Evolutionary conservation across 306 rosid species (phyloP), one percentile per base, ranked within the genome.

Genomic region (Sicyos baderoa): DNA sequence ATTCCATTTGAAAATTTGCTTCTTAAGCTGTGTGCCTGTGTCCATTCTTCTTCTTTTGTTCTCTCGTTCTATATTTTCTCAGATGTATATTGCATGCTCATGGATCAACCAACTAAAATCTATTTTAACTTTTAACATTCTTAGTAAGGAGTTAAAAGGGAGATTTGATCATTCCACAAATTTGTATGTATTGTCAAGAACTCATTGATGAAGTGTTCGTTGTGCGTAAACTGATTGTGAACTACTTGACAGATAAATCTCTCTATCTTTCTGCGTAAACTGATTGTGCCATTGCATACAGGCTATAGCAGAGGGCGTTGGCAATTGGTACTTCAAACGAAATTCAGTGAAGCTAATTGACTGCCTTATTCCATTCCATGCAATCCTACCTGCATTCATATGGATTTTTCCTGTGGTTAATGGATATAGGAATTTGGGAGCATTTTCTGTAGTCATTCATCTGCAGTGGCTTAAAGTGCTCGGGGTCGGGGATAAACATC

Each of bases 251-350:
- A 21, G 17, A 47, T 22, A 45, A 21, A 47, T 32, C 17, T 53
- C 45, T 40, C 54, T 55, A 35, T 22, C 42, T 11, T 72, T 54
- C 72, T 59, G 32, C 42, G 32, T 52, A 7, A 69, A 70, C 52
- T 70, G 47, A 70, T 54, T 54, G 48, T 69, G 66, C 50, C 72
- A 72, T 61, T 72, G 42, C 59, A 76, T 76, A 45, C 84, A 93
- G 99, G 88, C 96, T 56, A 88, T 90, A 79, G 97, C 96, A 54
- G 96, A 86, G 75, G 86, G 94, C 70, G 91, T 88, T 58, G 94
- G 85, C 45, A 90, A 85, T 79, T 93, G 97, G 97, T 93, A 78
- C 80, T 88, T 93, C 77, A 53, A 77, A 54, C 81, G 82, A 44
- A 71, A 76, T 61, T 77, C 42, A 37, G 73, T 72, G 59, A 90